Conservation (phyloP, 805 yeast species). For the Debaryomyces tyrocola region DNA sequence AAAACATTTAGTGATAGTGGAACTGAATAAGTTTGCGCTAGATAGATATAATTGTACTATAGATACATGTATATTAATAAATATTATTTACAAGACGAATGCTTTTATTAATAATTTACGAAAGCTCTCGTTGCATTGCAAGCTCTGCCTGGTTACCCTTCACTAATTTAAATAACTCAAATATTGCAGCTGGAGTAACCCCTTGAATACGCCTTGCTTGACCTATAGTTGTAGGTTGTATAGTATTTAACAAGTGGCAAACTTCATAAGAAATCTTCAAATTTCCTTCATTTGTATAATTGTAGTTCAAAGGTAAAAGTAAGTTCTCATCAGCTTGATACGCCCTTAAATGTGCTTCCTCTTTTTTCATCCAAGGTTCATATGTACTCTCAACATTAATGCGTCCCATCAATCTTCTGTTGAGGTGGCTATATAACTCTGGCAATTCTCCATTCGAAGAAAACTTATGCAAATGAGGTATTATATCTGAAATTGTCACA, state of each 20-base stretch:
- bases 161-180: constrained; percentile 67
- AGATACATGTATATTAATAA: constrained; percentile 9
- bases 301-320: constrained; percentile 64
- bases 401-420: constrained; percentile 51
- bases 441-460: constrained; percentile 22
- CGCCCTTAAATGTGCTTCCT: constrained; percentile 67
- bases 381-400: constrained; percentile 80
- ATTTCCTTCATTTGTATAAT: constrained; percentile 55
- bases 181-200: constrained; percentile 88
- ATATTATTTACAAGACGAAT: constrained; percentile 14
- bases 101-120: background rate
- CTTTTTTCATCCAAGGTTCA: constrained; percentile 75
- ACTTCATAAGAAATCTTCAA: constrained; percentile 71
- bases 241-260: constrained; percentile 61
- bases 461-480: constrained; percentile 27
- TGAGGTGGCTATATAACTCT: constrained; percentile 19
- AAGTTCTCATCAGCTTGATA: constrained; percentile 82
- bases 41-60: constrained; percentile 9
- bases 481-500: constrained; percentile 24
- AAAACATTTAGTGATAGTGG: constrained; percentile 3
- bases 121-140: constrained; percentile 14
- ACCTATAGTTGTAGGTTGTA: constrained; percentile 87
- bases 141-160: constrained; percentile 27
- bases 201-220: constrained; percentile 96
- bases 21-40: constrained; percentile 7